Evolutionary conservation across 768 basidiomycete species (phyloP), one percentile per base, ranked within the genome.

Genomic region (Mycena metata): DNA sequence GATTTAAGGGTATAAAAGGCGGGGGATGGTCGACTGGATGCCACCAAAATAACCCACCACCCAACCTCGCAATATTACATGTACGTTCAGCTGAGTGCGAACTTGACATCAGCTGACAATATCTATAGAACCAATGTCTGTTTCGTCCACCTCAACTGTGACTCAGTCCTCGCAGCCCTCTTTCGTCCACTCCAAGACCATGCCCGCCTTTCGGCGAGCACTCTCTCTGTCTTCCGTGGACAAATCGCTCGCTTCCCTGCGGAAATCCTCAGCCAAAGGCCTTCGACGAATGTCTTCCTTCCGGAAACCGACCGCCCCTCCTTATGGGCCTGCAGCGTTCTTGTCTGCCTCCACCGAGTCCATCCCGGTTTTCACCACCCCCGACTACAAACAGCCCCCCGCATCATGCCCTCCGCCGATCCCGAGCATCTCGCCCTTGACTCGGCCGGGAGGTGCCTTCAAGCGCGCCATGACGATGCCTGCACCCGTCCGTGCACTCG

Each of bases 1-100:
- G 9, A 33, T 61, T 57, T 51, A n/a, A 23, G 62, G 60, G 45
- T 62, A 67, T 67, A 67, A 67, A 62, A 45, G 46, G 26, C n/a
- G 26, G 19, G 54, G 16, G 17, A 11, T 16, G 47, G 21, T 35
- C 39, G 7, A 11, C 16, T 9, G 30, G 41, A 26, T 49, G 10
- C 56, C 52, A 43, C 51, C 2, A 46, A 21, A 24, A 51, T 30
- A 43, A 11, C 39, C 9, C 9, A 47, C 26, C 26, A 46, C 46
- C 39, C 39, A 39, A 9, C 39, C 43, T 21, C 26, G 45, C 5
- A 58, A 45, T 21, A 23, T 45, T 21, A 9, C 12, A 9, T 21
- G 49, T 50, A 23, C 49, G 49, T 30, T 11, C 30, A 1, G 26
- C 16, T 50, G 12, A 5, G 13, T 16, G 3, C 15, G 24, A 16